Conservation (phyloP, 441 rosid species). For the Erysimum cheiri region DNA sequence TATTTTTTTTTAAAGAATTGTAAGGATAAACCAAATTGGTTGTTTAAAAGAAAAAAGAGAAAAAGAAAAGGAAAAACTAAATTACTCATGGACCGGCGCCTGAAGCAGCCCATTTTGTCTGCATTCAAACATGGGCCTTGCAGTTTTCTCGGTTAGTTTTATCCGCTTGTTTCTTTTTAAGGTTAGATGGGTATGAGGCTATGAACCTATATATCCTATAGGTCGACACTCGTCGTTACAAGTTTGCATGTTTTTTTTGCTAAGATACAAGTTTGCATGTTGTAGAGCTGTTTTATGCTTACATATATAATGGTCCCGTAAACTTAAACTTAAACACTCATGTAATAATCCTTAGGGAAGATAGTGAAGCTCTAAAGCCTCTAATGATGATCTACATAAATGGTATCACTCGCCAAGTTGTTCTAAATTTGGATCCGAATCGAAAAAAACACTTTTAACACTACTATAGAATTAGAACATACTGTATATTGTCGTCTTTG, state of each 20-base stretch:
- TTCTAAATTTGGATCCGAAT: background rate
- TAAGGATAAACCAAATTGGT: too few species aligned
- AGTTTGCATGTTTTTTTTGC: background rate
- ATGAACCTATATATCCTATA: too few species aligned
- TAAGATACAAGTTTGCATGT: background rate
- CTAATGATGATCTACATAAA: too few species aligned
- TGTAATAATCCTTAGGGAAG: background rate
- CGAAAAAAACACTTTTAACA: too few species aligned
- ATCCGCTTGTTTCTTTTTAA: background rate
- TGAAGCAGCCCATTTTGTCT: constrained; percentile 1
- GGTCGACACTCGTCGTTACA: background rate
- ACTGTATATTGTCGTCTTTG: too few species aligned
- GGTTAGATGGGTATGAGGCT: constrained; percentile 7
- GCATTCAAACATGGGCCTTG: constrained; percentile 1
- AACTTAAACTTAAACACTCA: too few species aligned
- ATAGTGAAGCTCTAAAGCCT: background rate
- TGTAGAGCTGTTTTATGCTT: background rate
- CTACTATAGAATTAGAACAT: too few species aligned
- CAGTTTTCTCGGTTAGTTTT: background rate
- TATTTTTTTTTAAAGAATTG: too few species aligned
- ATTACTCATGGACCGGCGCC: background rate
- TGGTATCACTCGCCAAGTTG: background rate
- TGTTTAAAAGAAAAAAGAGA: background rate
- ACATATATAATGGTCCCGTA: background rate
- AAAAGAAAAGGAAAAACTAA: background rate